Conservation (phyloP, 116 monocot genomes). For the Trichopus zeylanicus region DNA sequence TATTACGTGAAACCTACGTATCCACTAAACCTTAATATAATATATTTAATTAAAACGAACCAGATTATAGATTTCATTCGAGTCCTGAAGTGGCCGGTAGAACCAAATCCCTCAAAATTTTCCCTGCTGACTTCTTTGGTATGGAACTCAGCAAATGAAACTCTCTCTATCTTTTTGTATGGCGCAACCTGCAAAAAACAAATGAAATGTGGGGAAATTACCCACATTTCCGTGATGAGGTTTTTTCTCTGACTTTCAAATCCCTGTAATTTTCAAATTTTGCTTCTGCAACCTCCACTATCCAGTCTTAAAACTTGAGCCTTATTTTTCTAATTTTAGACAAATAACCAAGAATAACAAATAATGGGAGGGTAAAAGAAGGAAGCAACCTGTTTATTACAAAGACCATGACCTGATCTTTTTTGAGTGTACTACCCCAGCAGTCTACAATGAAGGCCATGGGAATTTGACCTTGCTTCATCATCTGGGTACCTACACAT, state of each 20-base stretch:
- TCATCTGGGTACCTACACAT: constrained; percentile 28
- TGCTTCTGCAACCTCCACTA: too few relatives aligned
- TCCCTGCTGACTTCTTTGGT: constrained; percentile 51
- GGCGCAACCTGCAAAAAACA: constrained; percentile 31
- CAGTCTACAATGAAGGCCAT: constrained; percentile 31
- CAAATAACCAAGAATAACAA: too few relatives aligned
- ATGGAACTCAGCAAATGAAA: constrained; percentile 29
- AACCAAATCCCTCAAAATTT: constrained; percentile 37
- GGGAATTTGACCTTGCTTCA: constrained; percentile 34
- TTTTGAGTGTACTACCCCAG: constrained; percentile 9
- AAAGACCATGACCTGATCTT: constrained; percentile 27
- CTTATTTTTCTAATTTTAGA: too few relatives aligned
- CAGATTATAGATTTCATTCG: neutral
- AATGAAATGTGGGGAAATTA: neutral
- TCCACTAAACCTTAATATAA: too few relatives aligned
- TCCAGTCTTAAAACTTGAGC: too few relatives aligned
- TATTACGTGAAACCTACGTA: too few relatives aligned
- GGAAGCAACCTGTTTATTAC: constrained; percentile 11
- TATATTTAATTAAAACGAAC: too few relatives aligned
- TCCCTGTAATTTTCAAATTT: too few relatives aligned
- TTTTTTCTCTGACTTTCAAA: neutral
- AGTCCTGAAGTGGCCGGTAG: neutral
- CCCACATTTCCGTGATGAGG: neutral
- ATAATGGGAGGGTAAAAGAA: too few relatives aligned
- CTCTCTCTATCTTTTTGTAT: constrained; percentile 47